Conservation (phyloP, 2,329 filamentous ascomycete genomes). For the Fusarium sp. region DNA sequence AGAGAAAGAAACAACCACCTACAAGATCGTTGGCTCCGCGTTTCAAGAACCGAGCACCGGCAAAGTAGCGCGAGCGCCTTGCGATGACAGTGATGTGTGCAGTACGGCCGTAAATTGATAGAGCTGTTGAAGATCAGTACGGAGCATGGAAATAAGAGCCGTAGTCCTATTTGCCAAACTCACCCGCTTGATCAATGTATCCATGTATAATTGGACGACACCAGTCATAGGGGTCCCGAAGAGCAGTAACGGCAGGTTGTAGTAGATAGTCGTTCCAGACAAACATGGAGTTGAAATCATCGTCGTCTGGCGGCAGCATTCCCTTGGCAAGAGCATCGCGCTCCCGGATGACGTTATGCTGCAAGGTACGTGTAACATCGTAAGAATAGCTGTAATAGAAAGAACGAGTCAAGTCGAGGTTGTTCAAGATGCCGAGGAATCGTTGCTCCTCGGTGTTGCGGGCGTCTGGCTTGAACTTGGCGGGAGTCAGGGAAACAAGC, state of each 20-base stretch:
- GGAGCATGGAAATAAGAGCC: background rate
- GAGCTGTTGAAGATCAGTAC: conserved; percentile 53
- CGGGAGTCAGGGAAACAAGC: conserved; percentile 84
- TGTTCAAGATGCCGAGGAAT: conserved; percentile 88
- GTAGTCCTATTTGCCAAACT: conserved; percentile 4
- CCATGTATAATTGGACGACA: conserved; percentile 95
- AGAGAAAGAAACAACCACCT: conserved; percentile 23
- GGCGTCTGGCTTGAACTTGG: conserved; percentile 79
- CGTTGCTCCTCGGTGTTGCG: conserved; percentile 87
- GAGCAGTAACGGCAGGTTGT: conserved; percentile 72
- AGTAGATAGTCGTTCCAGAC: conserved; percentile 96
- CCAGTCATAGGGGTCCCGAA: conserved; percentile 92
- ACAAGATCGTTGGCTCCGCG: conserved; percentile 89
- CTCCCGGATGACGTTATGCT: conserved; percentile 89
- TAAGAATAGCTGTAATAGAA: conserved; percentile 99
- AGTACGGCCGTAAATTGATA: conserved; percentile 86
- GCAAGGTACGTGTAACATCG: conserved; percentile 90
- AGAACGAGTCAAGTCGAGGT: conserved; percentile 86
- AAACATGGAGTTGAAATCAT: conserved; percentile 92
- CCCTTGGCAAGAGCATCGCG: conserved; percentile 76
- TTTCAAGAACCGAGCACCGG: conserved; percentile 93
- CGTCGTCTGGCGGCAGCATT: conserved; percentile 63
- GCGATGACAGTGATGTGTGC: conserved; percentile 96
- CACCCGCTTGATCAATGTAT: conserved; percentile 87
- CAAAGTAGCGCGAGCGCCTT: conserved; percentile 89